Evolutionary conservation across 208 protist genomes (phyloP), one percentile per base, ranked within the genome.

Genomic region (Entamoeba moshkovskii): DNA sequence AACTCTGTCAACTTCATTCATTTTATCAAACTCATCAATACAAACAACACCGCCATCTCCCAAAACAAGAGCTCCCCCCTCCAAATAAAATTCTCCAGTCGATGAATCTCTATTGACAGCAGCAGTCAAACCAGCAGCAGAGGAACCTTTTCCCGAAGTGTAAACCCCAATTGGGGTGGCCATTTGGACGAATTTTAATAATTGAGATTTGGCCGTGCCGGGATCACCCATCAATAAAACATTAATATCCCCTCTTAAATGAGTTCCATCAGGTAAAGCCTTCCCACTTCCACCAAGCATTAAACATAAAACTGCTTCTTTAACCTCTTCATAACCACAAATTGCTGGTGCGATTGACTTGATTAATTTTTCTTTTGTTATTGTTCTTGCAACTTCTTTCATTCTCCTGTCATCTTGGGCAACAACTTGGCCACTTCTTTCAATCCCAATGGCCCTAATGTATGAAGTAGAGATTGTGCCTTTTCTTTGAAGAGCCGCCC

Each of bases 21-120:
- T 99, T 96, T 99, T 99, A 95, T 99, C 99, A 97, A 99, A 99
- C 97, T 99, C 99, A 96, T 99, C 99, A 94, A 99, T 99, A 96
- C 99, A 99, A 4, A 99, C 98, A n/a, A 99, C 97, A 46, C 99
- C 99, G 45, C 98, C 98, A 95, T 99, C 99, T 5, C 99, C 99
- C 3, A 99, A 97, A 44, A 99, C 99, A 98, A 99, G 98, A 33
- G 99, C 99, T 18, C 99, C 99, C 45, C 98, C 99, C 96, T 99
- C 99, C 11, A 99, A 96, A 95, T 98, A 98, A 95, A 99, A 99
- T 94, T 99, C 98, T 93, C 96, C 93, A 52, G 95, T 96, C 44
- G 96, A 42, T 15, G 94, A 25, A 52, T 98, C 97, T 44, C 96
- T 46, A 42, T 97, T 93, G 44, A 95, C 93, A 52, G 85, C 48